Conservation (phyloP, 257 asterid species). For the Parsonsia alboflavescens region DNA sequence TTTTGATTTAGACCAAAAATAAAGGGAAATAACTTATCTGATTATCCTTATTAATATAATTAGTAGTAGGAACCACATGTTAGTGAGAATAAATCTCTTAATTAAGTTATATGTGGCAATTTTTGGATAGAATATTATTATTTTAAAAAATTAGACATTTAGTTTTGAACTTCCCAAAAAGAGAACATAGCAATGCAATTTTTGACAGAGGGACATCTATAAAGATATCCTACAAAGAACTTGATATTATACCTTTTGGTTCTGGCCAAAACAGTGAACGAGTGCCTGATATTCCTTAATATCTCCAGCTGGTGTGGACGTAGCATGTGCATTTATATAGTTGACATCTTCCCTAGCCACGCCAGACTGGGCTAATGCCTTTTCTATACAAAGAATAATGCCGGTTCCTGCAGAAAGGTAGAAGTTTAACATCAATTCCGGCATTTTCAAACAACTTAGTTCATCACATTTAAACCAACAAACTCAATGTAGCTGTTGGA, state of each 20-base stretch:
- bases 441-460: background rate
- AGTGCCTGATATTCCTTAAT: slow-evolving; percentile 89
- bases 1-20: background rate
- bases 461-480: background rate
- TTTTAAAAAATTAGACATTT: background rate
- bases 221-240: slow-evolving; percentile 15
- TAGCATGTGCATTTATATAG: slow-evolving; percentile 96
- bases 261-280: slow-evolving; percentile 74
- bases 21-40: background rate
- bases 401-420: slow-evolving; percentile 65
- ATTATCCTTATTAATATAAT: background rate
- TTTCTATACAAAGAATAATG: slow-evolving; percentile 80
- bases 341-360: slow-evolving; percentile 82
- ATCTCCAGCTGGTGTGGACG: slow-evolving; percentile 97
- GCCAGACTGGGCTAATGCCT: slow-evolving; percentile 95
- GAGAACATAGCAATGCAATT: background rate
- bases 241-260: slow-evolving; percentile 59
- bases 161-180: background rate
- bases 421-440: slow-evolving; percentile 14
- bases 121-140: background rate
- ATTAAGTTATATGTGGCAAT: background rate
- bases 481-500: background rate
- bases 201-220: background rate
- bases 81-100: background rate
- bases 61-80: background rate